Percentiles rank a stretch among this genome's conserved stretches.
These are phyloP conservation scores for Talaromyces piceae DNA, from an alignment of 2,329 filamentous ascomycete species.

Conservation along the genomic window DNA sequence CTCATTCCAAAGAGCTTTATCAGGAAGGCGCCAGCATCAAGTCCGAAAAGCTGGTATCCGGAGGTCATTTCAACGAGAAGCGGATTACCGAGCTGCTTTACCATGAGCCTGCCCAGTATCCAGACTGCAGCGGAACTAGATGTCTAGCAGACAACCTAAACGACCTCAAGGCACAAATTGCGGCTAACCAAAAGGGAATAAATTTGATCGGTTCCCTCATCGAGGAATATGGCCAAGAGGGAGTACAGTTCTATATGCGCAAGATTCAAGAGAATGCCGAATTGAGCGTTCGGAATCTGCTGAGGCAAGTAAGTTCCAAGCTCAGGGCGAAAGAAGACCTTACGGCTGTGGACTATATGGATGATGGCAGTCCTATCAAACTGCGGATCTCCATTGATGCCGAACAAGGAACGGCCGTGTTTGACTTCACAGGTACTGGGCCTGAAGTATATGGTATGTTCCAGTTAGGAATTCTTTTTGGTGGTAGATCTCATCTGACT, in stretches of 20 bases:
- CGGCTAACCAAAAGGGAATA: constrained; percentile 76
- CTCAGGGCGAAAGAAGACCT: constrained; percentile 57
- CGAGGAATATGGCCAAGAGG: constrained; percentile 63
- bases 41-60: constrained; percentile 42
- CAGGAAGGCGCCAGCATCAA: constrained; percentile 60
- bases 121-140: constrained; percentile 66
- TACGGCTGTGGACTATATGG: constrained; percentile 68
- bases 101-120: constrained; percentile 61
- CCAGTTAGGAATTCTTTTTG: constrained; percentile 3
- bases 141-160: constrained; percentile 73
- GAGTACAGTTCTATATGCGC: constrained; percentile 71
- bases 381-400: constrained; percentile 65
- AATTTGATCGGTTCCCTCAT: constrained; percentile 64
- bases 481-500: background rate
- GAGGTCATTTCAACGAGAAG: constrained; percentile 60
- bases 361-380: constrained; percentile 71
- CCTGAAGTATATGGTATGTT: constrained; percentile 61
- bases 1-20: constrained; percentile 58
- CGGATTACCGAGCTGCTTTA: constrained; percentile 62
- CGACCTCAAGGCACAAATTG: constrained; percentile 74
- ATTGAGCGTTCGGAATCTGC: constrained; percentile 59
- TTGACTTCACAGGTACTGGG: constrained; percentile 70
- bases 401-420: constrained; percentile 63
- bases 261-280: constrained; percentile 73
- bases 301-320: constrained; percentile 58